These are phyloP conservation scores for Pisolithus tinctorius DNA, from an alignment of 768 basidiomycete genomes.

Conservation along the genomic window DNA sequence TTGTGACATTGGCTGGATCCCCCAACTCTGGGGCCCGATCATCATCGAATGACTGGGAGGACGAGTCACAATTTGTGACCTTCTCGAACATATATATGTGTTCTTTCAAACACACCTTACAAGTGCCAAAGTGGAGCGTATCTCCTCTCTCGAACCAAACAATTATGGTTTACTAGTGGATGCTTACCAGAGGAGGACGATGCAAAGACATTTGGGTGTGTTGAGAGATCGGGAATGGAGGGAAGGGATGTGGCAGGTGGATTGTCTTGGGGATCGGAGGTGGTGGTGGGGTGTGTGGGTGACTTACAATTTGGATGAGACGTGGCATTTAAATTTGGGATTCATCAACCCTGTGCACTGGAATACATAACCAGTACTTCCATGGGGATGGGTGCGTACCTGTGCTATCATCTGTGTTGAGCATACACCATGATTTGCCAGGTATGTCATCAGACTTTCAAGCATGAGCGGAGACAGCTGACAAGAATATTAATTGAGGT, in stretches of 20 bases:
- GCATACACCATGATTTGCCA: no score
- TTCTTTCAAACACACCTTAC: conserved; percentile 43
- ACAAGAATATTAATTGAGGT: no score
- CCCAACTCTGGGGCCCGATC: conserved; percentile 4
- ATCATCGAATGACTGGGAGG: no score
- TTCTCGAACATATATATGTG: conserved; percentile 40
- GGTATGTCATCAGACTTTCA: no score
- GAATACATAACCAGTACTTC: neutral
- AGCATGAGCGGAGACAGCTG: no score
- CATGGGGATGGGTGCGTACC: no score
- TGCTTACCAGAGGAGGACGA: no score
- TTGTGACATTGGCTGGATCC: conserved; percentile 18
- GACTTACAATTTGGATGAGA: no score
- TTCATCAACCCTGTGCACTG: conserved; percentile 20
- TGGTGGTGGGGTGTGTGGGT: no score
- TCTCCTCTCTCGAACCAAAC: conserved; percentile 7
- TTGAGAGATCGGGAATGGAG: conserved; percentile 27
- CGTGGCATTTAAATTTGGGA: conserved; percentile 32
- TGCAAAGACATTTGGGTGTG: neutral
- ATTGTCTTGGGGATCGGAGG: no score
- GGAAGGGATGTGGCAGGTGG: conserved; percentile 35
- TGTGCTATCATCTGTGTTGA: no score
- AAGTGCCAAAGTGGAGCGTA: conserved; percentile 16
- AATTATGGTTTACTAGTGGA: no score
- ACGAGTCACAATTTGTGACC: conserved; percentile 34